phyloP scores from a whole-genome alignment of 2,329 filamentous ascomycete genomes.

The Lecanicillium sp. region DNA sequence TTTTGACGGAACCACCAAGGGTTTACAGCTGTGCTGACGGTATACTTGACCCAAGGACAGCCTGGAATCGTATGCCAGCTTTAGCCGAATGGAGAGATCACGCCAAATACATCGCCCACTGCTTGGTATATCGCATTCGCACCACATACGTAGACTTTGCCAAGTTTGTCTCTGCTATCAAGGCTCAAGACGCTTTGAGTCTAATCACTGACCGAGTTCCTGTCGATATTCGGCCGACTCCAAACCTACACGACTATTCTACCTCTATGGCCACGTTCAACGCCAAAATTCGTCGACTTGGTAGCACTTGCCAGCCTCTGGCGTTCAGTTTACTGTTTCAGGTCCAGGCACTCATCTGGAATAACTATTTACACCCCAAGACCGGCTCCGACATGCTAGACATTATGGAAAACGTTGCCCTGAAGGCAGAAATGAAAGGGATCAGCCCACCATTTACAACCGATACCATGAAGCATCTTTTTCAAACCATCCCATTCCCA shows the following conservation, averaged over 20 bases:
- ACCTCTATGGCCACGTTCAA: slow-evolving; percentile 24
- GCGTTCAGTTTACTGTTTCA: slow-evolving; percentile 54
- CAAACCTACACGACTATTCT: slow-evolving; percentile 12
- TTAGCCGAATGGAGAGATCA: slow-evolving; percentile 22
- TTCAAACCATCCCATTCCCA: slow-evolving; percentile 44
- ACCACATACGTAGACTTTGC: slow-evolving; percentile 19
- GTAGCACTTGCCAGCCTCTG: slow-evolving; percentile 18
- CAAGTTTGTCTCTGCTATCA: slow-evolving; percentile 13
- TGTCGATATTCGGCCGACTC: slow-evolving; percentile 2
- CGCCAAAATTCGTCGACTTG: slow-evolving; percentile 16
- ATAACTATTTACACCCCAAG: slow-evolving; percentile 52
- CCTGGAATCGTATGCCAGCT: slow-evolving; percentile 21
- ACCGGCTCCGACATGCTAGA: slow-evolving; percentile 40
- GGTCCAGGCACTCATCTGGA: slow-evolving; percentile 54
- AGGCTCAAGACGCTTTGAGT: slow-evolving; percentile 14
- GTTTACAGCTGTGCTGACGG: slow-evolving; percentile 30
- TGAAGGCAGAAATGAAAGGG: slow-evolving; percentile 14
- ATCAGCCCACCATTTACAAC: slow-evolving; percentile 35
- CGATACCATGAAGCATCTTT: slow-evolving; percentile 45
- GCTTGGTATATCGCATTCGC: slow-evolving; percentile 35
- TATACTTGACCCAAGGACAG: slow-evolving; percentile 3
- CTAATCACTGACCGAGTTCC: slow-evolving; percentile 18
- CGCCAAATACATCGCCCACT: slow-evolving; percentile 27
- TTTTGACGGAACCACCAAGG: slow-evolving; percentile 42
- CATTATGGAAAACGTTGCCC: slow-evolving; percentile 27